Conservation (phyloP, 306 rosid genomes). For the Ormosia semicastrata region DNA sequence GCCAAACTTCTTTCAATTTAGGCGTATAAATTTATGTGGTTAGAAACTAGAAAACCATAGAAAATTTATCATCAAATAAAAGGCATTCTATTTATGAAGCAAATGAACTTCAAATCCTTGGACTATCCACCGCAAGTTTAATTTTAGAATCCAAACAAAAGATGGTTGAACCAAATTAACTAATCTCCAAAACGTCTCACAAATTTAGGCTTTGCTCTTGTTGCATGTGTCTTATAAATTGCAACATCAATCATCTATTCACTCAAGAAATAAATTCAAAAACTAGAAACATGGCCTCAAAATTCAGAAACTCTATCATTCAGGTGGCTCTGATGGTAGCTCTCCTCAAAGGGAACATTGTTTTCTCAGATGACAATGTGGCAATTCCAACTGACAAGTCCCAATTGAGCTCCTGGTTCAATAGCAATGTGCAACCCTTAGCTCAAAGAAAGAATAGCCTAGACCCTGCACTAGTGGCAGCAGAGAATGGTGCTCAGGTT, state of each 20-base stretch:
- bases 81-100: background rate
- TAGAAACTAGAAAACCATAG: background rate
- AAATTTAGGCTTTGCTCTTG: background rate
- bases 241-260: background rate
- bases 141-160: background rate
- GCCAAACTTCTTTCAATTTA: background rate
- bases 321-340: background rate
- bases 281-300: conserved; percentile 27
- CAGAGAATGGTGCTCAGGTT: conserved; percentile 33
- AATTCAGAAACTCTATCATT: background rate
- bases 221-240: background rate
- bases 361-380: conserved; percentile 12
- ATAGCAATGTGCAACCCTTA: conserved; percentile 2
- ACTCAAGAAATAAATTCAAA: background rate
- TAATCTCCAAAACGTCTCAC: background rate
- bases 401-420: conserved; percentile 42
- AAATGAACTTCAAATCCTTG: background rate
- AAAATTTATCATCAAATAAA: background rate
- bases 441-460: conserved; percentile 3
- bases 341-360: background rate
- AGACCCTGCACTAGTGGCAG: conserved; percentile 41
- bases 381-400: conserved; percentile 29
- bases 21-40: background rate
- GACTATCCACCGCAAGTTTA: background rate
- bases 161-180: background rate